Evolutionary conservation across 129 eudicot genomes (phyloP).

Genomic region (Apium graveolens): DNA sequence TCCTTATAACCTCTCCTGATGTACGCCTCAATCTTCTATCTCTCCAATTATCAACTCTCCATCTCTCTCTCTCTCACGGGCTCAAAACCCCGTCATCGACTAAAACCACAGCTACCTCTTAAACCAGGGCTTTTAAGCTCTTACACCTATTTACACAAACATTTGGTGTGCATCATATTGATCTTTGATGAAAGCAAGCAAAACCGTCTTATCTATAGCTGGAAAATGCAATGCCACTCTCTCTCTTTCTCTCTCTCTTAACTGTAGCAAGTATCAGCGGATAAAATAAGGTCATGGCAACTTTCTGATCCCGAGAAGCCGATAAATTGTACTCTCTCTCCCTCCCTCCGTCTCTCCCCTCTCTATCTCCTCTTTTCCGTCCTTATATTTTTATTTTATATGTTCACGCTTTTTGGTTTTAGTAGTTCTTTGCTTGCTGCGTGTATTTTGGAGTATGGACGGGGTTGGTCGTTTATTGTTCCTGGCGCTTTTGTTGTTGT

Average conservation of each 20-base stretch:
- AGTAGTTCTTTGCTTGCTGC: slow-evolving; percentile 89
- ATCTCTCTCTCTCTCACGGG: no score
- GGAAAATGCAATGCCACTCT: slow-evolving; percentile 64
- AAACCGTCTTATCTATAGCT: slow-evolving; percentile 43
- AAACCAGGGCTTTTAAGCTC: background rate
- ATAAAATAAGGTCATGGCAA: no score
- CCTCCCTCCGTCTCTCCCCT: no score
- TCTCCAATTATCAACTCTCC: no score
- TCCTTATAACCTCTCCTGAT: no score
- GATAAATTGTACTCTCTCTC: no score
- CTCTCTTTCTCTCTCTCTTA: background rate
- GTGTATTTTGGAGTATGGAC: slow-evolving; percentile 71
- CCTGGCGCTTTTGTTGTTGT: slow-evolving; percentile 57
- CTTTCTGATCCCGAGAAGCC: no score
- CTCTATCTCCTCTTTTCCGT: no score
- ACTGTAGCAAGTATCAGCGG: no score
- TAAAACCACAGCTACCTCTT: background rate
- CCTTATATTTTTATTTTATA: no score
- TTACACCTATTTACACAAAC: slow-evolving; percentile 25
- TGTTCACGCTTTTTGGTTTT: no score
- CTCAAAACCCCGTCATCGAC: background rate
- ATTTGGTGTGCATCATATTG: slow-evolving; percentile 27
- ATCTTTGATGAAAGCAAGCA: slow-evolving; percentile 31
- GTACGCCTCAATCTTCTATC: no score
- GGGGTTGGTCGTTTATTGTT: slow-evolving; percentile 94